Base-by-base conservation (phyloP, 345 rosid genomes). In the Orychophragmus violaceus region DNA sequence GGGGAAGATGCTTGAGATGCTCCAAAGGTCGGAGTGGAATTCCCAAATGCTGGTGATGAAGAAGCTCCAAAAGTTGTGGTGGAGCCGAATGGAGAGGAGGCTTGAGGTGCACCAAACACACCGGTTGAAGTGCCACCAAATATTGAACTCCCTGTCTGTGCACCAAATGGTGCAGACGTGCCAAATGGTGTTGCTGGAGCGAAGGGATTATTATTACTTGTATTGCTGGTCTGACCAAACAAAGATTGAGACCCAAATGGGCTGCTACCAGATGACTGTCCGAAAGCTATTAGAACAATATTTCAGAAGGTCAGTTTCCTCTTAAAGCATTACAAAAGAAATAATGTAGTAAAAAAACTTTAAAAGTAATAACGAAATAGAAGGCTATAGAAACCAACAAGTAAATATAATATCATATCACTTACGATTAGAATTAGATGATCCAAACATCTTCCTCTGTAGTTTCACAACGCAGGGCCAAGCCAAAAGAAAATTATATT, bases 61-160 rank as follows among this genome's bases (percentile, higher is more conserved):
- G 70, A 63, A 21, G 89, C 85, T 64, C 93, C 95, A 81, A 94
- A 94, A 51, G 88, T 62, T 33, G 92, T 48, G 8, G 84, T 74
- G 16, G 97, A 79, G 11, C 86, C 74, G 49, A 92, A 87, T 12
- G 89, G 89, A 25, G 95, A 80, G 48, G 98, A 84, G 19, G 89
- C 28, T 68, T 77, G 96, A 18, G 96, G 48, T 24, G 88, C 75
- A 57, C 95, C 95, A 81, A 90, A 90, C 76, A 87, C 88, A 29
- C 97, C 96, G 14, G 96, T 90, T 41, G 97, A 87, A 70, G 93
- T 88, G 30, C 93, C 87, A 60, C 97, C 99, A 61, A 94, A 88
- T 1, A 87, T 53, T 32, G 99, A 83, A 70, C 82, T 74, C 56
- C 89, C 95, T 2, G 97, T 80, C 76, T 90, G 97, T 22, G 93